These are phyloP conservation scores for Sugiyamaella floridensis DNA, from an alignment of 805 yeast genomes.

Conservation along the genomic window DNA sequence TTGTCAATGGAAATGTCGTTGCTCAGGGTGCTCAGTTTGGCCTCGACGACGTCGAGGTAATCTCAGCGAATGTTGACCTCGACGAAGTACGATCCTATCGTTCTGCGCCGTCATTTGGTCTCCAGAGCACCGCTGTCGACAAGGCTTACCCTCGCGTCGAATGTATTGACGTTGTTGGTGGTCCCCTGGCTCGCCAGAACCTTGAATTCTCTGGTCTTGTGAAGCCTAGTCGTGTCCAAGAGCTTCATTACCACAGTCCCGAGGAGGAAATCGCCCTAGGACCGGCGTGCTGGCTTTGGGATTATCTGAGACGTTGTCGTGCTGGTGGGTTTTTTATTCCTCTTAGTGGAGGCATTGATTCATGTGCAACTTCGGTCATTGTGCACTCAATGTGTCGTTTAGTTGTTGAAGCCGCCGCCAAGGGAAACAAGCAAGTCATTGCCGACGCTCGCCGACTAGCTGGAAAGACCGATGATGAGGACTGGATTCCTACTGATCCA, in stretches of 20 bases:
- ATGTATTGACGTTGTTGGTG: constrained; percentile 18
- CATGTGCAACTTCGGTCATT: constrained; percentile 94
- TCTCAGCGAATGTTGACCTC: constrained; percentile 89
- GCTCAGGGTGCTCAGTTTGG: constrained; percentile 94
- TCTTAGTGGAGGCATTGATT: constrained; percentile 93
- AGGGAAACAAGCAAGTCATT: constrained; percentile 72
- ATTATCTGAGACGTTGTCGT: constrained; percentile 82
- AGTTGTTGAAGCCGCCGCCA: constrained; percentile 59
- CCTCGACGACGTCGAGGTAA: constrained; percentile 84
- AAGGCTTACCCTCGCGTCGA: constrained; percentile 28
- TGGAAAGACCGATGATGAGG: constrained; percentile 35
- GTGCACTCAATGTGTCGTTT: constrained; percentile 91
- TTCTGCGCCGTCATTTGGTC: constrained; percentile 60
- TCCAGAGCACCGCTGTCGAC: constrained; percentile 52
- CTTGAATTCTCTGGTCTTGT: constrained; percentile 50
- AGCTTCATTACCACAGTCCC: constrained; percentile 64
- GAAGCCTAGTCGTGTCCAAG: constrained; percentile 47
- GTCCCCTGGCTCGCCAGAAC: constrained; percentile 6
- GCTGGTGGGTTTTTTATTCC: constrained; percentile 92
- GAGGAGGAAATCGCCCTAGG: constrained; percentile 97
- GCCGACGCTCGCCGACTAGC: constrained; percentile 66
- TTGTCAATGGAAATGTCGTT: constrained; percentile 82
- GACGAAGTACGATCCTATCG: constrained; percentile 86
- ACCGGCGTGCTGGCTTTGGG: constrained; percentile 99
- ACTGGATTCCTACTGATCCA: constrained; percentile 67